Evolutionary conservation across 192 early-diverging fungal genomes (phyloP).

Genomic region (Backusella psychrophila): DNA sequence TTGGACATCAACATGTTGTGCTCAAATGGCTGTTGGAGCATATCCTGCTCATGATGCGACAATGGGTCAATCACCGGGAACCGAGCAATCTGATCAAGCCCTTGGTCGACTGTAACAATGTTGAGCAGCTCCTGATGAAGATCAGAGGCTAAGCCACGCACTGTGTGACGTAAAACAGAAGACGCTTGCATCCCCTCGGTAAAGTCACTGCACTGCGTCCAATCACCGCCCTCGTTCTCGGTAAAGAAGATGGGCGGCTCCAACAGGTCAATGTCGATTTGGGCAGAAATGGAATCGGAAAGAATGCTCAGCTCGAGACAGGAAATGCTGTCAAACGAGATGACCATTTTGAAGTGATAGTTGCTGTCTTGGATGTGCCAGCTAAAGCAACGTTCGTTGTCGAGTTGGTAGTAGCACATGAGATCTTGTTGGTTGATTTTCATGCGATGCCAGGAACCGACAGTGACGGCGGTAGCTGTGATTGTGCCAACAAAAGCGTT

Average conservation of each 20-base stretch:
- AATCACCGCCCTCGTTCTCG: conserved; percentile 39
- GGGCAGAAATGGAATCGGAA: conserved; percentile 41
- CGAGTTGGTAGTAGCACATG: conserved; percentile 52
- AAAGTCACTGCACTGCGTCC: conserved; percentile 66
- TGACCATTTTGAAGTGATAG: conserved; percentile 59
- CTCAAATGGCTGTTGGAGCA: neutral
- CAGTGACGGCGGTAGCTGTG: conserved; percentile 51
- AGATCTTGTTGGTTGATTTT: conserved; percentile 49
- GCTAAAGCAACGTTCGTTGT: conserved; percentile 39
- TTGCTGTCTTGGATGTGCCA: conserved; percentile 60
- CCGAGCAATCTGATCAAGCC: conserved; percentile 22
- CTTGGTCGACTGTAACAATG: conserved; percentile 22
- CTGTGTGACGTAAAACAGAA: conserved; percentile 43
- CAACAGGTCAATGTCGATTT: conserved; percentile 52
- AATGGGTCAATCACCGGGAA: conserved; percentile 6
- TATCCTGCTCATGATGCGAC: neutral
- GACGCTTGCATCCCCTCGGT: conserved; percentile 66
- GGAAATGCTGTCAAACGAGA: conserved; percentile 49
- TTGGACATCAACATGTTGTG: neutral
- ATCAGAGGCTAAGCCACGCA: conserved; percentile 43
- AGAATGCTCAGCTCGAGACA: conserved; percentile 44
- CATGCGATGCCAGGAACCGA: conserved; percentile 68
- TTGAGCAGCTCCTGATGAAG: conserved; percentile 24
- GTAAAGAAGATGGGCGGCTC: conserved; percentile 60
- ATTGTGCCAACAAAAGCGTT: conserved; percentile 16